Base-by-base conservation (phyloP, 371 early-diverging fungal genomes). In the Nematocida major region DNA sequence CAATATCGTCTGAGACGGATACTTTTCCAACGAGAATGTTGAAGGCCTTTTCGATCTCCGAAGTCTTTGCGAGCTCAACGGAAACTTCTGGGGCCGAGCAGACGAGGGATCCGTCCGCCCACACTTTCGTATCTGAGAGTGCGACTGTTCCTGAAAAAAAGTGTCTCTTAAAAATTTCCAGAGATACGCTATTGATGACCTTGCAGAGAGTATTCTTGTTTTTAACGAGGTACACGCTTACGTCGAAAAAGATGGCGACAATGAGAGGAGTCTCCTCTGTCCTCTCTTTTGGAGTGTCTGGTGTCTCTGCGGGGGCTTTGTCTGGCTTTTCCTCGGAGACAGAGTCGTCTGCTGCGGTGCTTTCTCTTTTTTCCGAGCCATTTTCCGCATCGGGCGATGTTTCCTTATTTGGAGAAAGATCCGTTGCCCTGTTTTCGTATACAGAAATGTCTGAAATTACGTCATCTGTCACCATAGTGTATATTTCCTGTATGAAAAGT, bases 401-500 rank as follows among this genome's bases (percentile, higher is more conserved):
- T 50, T 50, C 51, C 15, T 5, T 50, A 15, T 57, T 32, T 15
- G 13, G 22, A 20, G 57, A n/a, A n/a, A n/a, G n/a, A n/a, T n/a
- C n/a, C n/a, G n/a, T n/a, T n/a, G n/a, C n/a, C n/a, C n/a, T n/a
- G n/a, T n/a, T n/a, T n/a, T n/a, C n/a, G n/a, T n/a, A n/a, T n/a
- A n/a, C n/a, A n/a, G n/a, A n/a, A n/a, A n/a, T n/a, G n/a, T 11
- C 24, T 9, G 45, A 54, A 59, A 4, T 42, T 5, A 34, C 59
- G 22, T 7, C 3, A 15, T 67, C 67, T 42, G 54, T 50, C 5
- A 73, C 2, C 3, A 73, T 61, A 0, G 38, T 39, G 51, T 73
- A 73, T 7, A 26, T 9, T 15, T 51, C 30, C 20, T 63, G 76
- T 7, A 73, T 62, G 34, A 73, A 73, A 22, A 73, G 54, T 30